Evolutionary conservation across 1,284 basidiomycete species (phyloP).

Genomic region (Microbotryum intermedium): DNA sequence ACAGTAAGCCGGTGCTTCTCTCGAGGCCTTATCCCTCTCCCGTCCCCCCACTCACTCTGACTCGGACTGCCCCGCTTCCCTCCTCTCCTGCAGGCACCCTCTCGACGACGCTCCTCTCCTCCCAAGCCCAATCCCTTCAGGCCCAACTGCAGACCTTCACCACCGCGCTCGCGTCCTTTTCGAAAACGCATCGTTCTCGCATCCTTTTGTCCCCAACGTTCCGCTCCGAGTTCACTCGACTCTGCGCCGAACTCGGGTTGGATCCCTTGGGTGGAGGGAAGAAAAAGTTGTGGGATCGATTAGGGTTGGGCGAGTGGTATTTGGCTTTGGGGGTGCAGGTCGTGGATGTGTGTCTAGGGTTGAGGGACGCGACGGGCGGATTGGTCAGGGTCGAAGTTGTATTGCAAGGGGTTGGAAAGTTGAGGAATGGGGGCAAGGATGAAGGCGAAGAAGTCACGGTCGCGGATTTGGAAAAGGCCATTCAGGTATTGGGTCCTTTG

Average conservation of each 20-base stretch:
- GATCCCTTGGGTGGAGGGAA: conserved; percentile 69
- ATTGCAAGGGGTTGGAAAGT: conserved; percentile 61
- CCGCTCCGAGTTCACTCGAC: conserved; percentile 85
- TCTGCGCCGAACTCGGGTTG: conserved; percentile 91
- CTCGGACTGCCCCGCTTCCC: not conserved
- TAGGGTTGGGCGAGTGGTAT: conserved; percentile 90
- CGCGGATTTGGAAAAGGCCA: conserved; percentile 74
- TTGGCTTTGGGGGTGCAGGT: conserved; percentile 94
- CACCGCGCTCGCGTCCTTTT: conserved; percentile 68
- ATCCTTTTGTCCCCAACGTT: conserved; percentile 81
- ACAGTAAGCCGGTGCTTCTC: not conserved
- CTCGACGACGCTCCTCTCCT: conserved; percentile 64
- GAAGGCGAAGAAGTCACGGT: conserved; percentile 48
- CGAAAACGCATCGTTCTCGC: conserved; percentile 68
- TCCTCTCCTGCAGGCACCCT: conserved; percentile 49
- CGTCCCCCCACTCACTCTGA: not conserved
- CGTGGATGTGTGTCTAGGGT: conserved; percentile 89
- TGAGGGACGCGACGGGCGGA: conserved; percentile 79
- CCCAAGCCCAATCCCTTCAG: conserved; percentile 69
- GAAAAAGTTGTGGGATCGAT: conserved; percentile 64
- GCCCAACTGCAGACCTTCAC: conserved; percentile 78
- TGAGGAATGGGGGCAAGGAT: conserved; percentile 49
- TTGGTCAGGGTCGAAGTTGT: conserved; percentile 83
- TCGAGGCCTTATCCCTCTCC: not conserved
- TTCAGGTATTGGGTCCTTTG: conserved; percentile 78